A percentile compares a stretch with the other conserved stretches of the same genome.
These are phyloP conservation scores for Thermochaetoides dissita DNA, from an alignment of 2,329 filamentous ascomycete species.

Conservation along the genomic window DNA sequence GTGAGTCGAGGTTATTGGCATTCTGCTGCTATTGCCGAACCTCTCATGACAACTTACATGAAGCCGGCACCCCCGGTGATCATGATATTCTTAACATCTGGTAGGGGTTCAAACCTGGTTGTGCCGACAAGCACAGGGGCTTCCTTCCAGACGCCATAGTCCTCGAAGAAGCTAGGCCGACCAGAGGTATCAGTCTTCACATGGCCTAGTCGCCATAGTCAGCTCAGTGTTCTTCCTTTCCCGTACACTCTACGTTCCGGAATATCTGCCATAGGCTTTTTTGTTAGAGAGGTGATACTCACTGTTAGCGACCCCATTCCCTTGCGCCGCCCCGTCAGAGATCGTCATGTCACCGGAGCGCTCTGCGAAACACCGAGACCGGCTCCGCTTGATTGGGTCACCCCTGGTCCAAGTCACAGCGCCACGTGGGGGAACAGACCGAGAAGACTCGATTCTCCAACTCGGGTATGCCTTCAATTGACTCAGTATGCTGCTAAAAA, in stretches of 20 bases:
- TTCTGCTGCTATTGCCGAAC: too few species aligned
- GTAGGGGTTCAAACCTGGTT: conserved; percentile 54
- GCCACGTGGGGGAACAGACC: too few species aligned
- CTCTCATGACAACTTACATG: conserved; percentile 43
- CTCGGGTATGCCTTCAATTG: too few species aligned
- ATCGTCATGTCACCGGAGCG: conserved; percentile 7
- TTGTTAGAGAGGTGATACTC: conserved; percentile 1
- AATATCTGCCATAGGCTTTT: not conserved
- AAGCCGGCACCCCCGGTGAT: conserved; percentile 75
- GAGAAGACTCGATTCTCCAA: too few species aligned
- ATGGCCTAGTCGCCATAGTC: too few species aligned
- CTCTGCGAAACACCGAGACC: not conserved
- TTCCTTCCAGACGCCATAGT: conserved; percentile 55
- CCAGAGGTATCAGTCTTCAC: too few species aligned
- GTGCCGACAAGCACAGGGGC: conserved; percentile 56
- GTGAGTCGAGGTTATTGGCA: too few species aligned
- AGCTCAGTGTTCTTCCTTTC: too few species aligned
- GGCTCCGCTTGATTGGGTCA: too few species aligned
- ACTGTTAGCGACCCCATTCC: conserved; percentile 7
- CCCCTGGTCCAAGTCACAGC: too few species aligned
- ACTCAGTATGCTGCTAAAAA: too few species aligned
- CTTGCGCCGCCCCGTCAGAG: conserved; percentile 1
- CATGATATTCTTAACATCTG: conserved; percentile 66
- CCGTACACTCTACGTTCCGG: too few species aligned
- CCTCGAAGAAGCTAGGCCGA: conserved; percentile 32